Evolutionary conservation across 169 alveolate genomes (phyloP).

Genomic region (Besnoitia besnoiti): DNA sequence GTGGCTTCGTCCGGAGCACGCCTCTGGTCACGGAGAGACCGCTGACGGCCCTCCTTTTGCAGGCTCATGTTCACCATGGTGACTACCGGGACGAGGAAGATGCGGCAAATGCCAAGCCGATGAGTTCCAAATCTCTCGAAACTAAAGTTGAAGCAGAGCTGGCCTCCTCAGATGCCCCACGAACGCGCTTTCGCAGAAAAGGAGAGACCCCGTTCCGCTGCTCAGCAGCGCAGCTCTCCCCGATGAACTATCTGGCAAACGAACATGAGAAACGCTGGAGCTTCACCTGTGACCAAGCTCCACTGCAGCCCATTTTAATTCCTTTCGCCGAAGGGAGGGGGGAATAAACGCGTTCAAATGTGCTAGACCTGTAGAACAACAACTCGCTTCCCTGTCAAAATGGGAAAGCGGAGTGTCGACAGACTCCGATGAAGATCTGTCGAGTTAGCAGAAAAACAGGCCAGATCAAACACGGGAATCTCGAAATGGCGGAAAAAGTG

Average conservation of each 20-base stretch:
- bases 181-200: too few species aligned
- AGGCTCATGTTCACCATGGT: constrained; percentile 49
- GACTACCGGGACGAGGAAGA: background rate
- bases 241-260: background rate
- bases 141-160: too few species aligned
- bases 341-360: background rate
- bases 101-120: constrained; percentile 6
- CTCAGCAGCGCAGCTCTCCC: too few species aligned
- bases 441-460: background rate
- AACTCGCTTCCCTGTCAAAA: background rate
- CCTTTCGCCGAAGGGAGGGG: background rate
- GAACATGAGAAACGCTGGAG: background rate
- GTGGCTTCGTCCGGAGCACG: constrained; percentile 25
- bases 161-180: too few species aligned
- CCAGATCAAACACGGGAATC: too few species aligned
- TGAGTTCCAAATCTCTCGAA: too few species aligned
- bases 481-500: too few species aligned
- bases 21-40: constrained; percentile 56
- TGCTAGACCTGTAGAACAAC: background rate
- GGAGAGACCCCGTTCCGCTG: too few species aligned
- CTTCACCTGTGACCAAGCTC: background rate
- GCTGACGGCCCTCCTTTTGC: constrained; percentile 59
- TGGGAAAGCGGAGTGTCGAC: background rate
- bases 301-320: background rate
- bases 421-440: background rate